phyloP scores from a whole-genome alignment of 2,329 filamentous ascomycete genomes.

The Colletotrichum musicola region DNA sequence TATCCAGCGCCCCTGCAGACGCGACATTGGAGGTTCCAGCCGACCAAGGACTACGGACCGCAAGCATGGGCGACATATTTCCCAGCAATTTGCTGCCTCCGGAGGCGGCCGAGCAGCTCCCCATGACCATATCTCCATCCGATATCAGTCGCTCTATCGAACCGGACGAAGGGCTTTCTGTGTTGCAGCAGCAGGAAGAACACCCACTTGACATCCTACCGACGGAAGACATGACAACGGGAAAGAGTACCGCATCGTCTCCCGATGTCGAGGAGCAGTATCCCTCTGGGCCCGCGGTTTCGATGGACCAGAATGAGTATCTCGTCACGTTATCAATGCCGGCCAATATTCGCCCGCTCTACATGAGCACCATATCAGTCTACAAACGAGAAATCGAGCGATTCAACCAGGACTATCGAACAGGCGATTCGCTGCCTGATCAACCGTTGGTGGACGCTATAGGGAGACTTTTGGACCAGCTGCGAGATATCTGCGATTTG shows the following conservation, averaged over 20 bases:
- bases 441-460: conserved; percentile 57
- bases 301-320: conserved; percentile 56
- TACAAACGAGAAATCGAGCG: conserved; percentile 58
- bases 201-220: conserved; percentile 25
- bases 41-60: conserved; percentile 19
- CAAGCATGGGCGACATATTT: conserved; percentile 37
- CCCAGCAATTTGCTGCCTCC: conserved; percentile 41
- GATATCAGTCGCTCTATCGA: conserved; percentile 50
- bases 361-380: conserved; percentile 62
- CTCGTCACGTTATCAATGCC: conserved; percentile 70
- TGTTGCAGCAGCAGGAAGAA: conserved; percentile 24
- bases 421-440: conserved; percentile 22
- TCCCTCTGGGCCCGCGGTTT: conserved; percentile 18
- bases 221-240: conserved; percentile 23
- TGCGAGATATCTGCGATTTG: conserved; percentile 69
- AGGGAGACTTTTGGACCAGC: conserved; percentile 62
- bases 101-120: conserved; percentile 41
- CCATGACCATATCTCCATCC: conserved; percentile 54
- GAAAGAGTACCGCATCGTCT: conserved; percentile 27
- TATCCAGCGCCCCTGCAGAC: conserved; percentile 13
- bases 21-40: conserved; percentile 1
- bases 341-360: conserved; percentile 63
- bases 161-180: conserved; percentile 40
- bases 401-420: conserved; percentile 51
- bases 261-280: conserved; percentile 32